phyloP scores from a whole-genome alignment of 2,329 filamentous ascomycete genomes.

The Ophiostoma pallidulum region DNA sequence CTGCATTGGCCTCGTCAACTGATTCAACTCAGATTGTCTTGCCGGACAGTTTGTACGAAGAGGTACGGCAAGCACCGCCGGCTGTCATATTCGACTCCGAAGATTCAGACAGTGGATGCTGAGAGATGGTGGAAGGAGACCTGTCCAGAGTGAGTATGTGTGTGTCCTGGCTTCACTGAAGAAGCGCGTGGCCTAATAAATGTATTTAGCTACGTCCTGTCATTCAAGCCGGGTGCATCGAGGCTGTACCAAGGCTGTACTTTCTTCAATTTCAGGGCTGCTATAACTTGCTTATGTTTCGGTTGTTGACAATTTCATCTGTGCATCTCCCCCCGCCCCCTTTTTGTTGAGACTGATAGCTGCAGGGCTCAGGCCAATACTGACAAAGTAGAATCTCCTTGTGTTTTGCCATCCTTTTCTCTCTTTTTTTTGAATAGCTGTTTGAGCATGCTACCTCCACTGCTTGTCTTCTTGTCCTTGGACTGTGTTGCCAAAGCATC shows the following conservation, averaged over 20 bases:
- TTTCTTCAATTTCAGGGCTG: background rate
- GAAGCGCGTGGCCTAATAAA: too few species aligned
- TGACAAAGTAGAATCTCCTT: background rate
- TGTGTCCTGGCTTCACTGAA: too few species aligned
- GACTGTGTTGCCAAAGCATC: background rate
- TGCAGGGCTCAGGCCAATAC: background rate
- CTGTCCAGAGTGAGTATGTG: too few species aligned
- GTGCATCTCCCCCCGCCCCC: background rate
- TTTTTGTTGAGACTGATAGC: too few species aligned
- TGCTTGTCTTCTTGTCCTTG: slow-evolving; percentile 31
- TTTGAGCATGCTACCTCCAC: slow-evolving; percentile 43
- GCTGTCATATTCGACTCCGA: slow-evolving; percentile 34
- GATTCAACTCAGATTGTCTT: slow-evolving; percentile 42
- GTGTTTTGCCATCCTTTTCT: slow-evolving; percentile 31
- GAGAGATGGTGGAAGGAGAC: background rate
- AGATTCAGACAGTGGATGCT: slow-evolving; percentile 18
- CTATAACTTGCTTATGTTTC: too few species aligned
- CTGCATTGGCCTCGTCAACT: slow-evolving; percentile 10
- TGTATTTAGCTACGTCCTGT: too few species aligned
- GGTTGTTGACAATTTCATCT: background rate
- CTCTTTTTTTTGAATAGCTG: slow-evolving; percentile 49
- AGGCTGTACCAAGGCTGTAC: too few species aligned
- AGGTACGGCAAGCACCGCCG: slow-evolving; percentile 27
- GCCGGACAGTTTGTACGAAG: slow-evolving; percentile 36
- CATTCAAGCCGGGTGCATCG: too few species aligned